Conservation (phyloP, 441 rosid genomes). For the Biscutella laevigata region DNA sequence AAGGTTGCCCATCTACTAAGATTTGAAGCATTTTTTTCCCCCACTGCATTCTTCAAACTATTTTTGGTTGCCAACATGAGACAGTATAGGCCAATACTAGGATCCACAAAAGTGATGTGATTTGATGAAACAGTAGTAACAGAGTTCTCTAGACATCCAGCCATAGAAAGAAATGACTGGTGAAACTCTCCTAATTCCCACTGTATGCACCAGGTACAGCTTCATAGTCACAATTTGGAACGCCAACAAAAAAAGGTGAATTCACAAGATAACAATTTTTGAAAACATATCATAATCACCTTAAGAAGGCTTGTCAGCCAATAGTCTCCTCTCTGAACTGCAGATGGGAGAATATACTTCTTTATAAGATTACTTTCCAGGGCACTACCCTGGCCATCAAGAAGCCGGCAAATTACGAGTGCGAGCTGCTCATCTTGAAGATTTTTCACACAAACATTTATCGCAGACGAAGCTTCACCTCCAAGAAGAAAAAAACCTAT, state of each 20-base stretch:
- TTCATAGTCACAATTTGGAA: constrained; percentile 16
- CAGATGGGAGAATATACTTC: constrained; percentile 68
- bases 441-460: constrained; percentile 79
- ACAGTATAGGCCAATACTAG: constrained; percentile 75
- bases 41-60: constrained; percentile 60
- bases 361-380: constrained; percentile 57
- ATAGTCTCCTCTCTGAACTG: constrained; percentile 60
- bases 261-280: constrained; percentile 10
- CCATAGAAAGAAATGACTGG: constrained; percentile 61
- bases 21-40: constrained; percentile 57
- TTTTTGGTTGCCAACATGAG: constrained; percentile 47
- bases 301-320: constrained; percentile 86
- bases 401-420: constrained; percentile 74
- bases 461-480: constrained; percentile 85
- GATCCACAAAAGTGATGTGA: constrained; percentile 68
- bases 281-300: constrained; percentile 40
- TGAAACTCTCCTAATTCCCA: constrained; percentile 80
- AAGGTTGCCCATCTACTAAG: constrained; percentile 79
- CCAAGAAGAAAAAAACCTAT: constrained; percentile 92
- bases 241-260: constrained; percentile 7
- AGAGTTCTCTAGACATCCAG: constrained; percentile 41
- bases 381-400: constrained; percentile 76
- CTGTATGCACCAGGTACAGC: constrained; percentile 42
- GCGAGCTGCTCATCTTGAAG: constrained; percentile 96
- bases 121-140: constrained; percentile 41